Evolutionary conservation across 2,329 filamentous ascomycete genomes (phyloP).

Genomic region (Epichloe baconii): DNA sequence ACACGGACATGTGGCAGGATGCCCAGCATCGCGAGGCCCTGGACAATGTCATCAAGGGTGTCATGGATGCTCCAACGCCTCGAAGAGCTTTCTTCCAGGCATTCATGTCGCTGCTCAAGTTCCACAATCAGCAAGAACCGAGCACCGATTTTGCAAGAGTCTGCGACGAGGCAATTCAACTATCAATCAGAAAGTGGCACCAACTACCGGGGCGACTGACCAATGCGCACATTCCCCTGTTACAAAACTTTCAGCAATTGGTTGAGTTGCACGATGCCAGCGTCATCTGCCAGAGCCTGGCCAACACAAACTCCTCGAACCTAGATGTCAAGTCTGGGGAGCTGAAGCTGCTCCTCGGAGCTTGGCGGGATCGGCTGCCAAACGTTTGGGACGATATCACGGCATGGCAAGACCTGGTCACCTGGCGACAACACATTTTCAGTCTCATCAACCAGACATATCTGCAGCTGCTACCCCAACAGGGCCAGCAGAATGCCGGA

Average conservation of each 20-base stretch:
- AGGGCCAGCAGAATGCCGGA: conserved; percentile 61
- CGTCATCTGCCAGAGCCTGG: conserved; percentile 84
- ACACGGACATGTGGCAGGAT: conserved; percentile 88
- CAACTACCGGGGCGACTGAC: conserved; percentile 90
- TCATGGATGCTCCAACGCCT: conserved; percentile 94
- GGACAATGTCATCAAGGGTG: conserved; percentile 86
- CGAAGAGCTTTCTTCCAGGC: conserved; percentile 93
- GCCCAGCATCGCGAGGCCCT: conserved; percentile 77
- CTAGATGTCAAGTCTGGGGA: conserved; percentile 91
- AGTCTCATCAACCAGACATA: conserved; percentile 93
- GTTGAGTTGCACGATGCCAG: conserved; percentile 97
- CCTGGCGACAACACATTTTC: conserved; percentile 98
- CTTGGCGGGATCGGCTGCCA: conserved; percentile 88
- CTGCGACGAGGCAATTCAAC: conserved; percentile 92
- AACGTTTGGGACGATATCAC: conserved; percentile 99
- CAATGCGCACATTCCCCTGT: conserved; percentile 83
- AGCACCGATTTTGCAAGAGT: conserved; percentile 71
- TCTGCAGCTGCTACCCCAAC: conserved; percentile 66
- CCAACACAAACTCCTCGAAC: conserved; percentile 70
- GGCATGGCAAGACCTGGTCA: conserved; percentile 98
- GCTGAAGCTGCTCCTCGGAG: conserved; percentile 81
- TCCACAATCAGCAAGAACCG: conserved; percentile 78
- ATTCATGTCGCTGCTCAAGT: conserved; percentile 91
- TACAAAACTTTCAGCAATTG: conserved; percentile 96
- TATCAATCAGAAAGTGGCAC: conserved; percentile 97